Percentiles rank a stretch among this genome's conserved stretches.
phyloP scores from a whole-genome alignment of 129 eudicot species.

The Smallanthus sonchifolius region DNA sequence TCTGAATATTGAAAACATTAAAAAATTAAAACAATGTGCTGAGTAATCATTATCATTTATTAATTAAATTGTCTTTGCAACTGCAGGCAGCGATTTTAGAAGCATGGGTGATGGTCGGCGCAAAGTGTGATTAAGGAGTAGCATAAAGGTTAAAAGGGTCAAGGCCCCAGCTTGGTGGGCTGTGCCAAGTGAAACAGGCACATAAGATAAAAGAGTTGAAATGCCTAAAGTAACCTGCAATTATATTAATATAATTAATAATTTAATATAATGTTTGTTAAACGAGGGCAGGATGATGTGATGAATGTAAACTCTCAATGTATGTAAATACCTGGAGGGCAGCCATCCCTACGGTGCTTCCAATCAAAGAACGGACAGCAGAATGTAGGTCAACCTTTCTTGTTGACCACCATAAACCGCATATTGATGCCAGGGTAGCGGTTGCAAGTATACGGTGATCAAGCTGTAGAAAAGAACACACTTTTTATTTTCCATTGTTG shows the following conservation, averaged over 20 bases:
- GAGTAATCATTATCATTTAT: background rate
- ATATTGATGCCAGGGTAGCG: conserved; percentile 56
- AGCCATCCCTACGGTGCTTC: conserved; percentile 94
- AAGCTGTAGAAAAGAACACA: conserved; percentile 47
- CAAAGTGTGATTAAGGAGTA: conserved; percentile 77
- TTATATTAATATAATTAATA: background rate
- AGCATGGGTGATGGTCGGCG: conserved; percentile 69
- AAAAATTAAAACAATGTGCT: background rate
- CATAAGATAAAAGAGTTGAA: conserved; percentile 80
- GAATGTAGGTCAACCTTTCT: conserved; percentile 84
- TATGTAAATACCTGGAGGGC: conserved; percentile 69
- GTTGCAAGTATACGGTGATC: conserved; percentile 96
- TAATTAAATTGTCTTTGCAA: conserved; percentile 42
- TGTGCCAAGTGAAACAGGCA: conserved; percentile 84
- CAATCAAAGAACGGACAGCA: conserved; percentile 66
- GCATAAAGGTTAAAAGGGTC: conserved; percentile 73
- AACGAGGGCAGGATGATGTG: background rate
- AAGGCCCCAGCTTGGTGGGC: conserved; percentile 99
- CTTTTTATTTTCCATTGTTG: background rate
- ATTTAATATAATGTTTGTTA: background rate
- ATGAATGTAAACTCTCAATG: background rate
- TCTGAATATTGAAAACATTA: background rate
- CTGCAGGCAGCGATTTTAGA: conserved; percentile 64
- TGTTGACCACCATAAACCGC: conserved; percentile 82
- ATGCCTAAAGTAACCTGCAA: conserved; percentile 90